Evolutionary conservation across 1,139 yeast species (phyloP).

Genomic region (Arxiozyma slooffiae): DNA sequence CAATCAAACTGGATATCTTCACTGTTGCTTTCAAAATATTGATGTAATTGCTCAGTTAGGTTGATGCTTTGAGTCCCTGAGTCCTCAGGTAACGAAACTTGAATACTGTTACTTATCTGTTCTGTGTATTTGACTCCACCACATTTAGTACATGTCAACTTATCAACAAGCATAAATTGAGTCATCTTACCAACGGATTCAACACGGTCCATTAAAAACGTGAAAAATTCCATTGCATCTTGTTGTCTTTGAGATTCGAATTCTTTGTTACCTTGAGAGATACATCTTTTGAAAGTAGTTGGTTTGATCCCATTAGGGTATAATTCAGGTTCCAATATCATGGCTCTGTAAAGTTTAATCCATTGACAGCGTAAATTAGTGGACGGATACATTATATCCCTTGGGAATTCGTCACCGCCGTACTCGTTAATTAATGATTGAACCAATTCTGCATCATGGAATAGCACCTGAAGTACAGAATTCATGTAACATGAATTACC

Average conservation of each 20-base stretch:
- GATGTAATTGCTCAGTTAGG: slow-evolving; percentile 43
- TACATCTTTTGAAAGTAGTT: slow-evolving; percentile 56
- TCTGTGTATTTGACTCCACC: slow-evolving; percentile 47
- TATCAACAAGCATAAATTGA: slow-evolving; percentile 55
- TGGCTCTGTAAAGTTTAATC: slow-evolving; percentile 69
- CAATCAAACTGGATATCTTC: slow-evolving; percentile 66
- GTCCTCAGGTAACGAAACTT: slow-evolving; percentile 47
- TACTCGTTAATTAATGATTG: slow-evolving; percentile 5
- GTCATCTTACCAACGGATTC: slow-evolving; percentile 34
- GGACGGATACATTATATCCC: slow-evolving; percentile 44
- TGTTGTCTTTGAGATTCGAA: slow-evolving; percentile 84
- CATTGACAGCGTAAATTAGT: slow-evolving; percentile 61
- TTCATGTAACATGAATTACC: slow-evolving; percentile 92
- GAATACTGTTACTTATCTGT: slow-evolving; percentile 58
- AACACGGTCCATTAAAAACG: slow-evolving; percentile 53
- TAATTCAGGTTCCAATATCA: slow-evolving; percentile 45
- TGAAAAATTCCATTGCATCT: slow-evolving; percentile 85
- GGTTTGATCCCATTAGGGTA: slow-evolving; percentile 77
- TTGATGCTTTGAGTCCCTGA: slow-evolving; percentile 34
- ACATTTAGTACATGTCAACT: slow-evolving; percentile 56
- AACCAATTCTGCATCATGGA: slow-evolving; percentile 32
- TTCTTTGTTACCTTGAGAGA: slow-evolving; percentile 82
- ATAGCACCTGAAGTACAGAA: slow-evolving; percentile 68
- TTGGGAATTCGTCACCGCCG: slow-evolving; percentile 27
- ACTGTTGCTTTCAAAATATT: slow-evolving; percentile 36